These are phyloP conservation scores for Mrakia blollopis DNA, from an alignment of 768 basidiomycete genomes.

Conservation along the genomic window DNA sequence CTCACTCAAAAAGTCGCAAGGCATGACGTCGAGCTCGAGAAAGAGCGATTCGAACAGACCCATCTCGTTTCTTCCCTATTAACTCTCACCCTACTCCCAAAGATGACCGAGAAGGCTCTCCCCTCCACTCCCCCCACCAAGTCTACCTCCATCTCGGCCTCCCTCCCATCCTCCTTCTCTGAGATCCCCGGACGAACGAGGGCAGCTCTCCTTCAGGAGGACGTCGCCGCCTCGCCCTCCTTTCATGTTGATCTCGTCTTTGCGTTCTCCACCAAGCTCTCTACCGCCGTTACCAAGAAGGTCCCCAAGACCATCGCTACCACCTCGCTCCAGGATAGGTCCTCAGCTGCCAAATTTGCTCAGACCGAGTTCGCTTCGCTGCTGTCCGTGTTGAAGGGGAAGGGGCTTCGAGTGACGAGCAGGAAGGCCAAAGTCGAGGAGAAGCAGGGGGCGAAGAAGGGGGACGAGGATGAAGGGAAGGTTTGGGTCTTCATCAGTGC, in stretches of 20 bases:
- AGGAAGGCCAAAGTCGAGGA: constrained; percentile 15
- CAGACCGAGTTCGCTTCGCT: constrained; percentile 20
- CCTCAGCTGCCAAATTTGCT: background rate
- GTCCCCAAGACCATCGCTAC: background rate
- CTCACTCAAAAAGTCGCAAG: too few relatives aligned
- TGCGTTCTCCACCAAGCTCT: background rate
- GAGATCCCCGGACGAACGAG: constrained; percentile 3
- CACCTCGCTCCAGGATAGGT: background rate
- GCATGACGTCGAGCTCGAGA: background rate
- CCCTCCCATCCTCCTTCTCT: background rate
- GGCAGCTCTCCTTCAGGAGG: background rate
- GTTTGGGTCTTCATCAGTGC: constrained; percentile 27
- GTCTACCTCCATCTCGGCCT: background rate
- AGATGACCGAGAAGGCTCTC: background rate
- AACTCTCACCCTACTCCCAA: background rate
- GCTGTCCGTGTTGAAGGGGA: background rate
- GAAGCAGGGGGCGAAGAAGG: background rate
- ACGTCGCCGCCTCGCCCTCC: background rate
- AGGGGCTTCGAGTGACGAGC: constrained; percentile 20
- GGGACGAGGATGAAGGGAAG: constrained; percentile 9
- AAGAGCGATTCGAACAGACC: background rate
- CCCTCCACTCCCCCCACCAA: background rate
- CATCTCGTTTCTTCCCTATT: background rate
- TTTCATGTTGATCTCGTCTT: constrained; percentile 25
- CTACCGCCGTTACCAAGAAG: background rate